Evolutionary conservation across 495 filamentous ascomycete species (phyloP).

Genomic region (Penicillium silybi): DNA sequence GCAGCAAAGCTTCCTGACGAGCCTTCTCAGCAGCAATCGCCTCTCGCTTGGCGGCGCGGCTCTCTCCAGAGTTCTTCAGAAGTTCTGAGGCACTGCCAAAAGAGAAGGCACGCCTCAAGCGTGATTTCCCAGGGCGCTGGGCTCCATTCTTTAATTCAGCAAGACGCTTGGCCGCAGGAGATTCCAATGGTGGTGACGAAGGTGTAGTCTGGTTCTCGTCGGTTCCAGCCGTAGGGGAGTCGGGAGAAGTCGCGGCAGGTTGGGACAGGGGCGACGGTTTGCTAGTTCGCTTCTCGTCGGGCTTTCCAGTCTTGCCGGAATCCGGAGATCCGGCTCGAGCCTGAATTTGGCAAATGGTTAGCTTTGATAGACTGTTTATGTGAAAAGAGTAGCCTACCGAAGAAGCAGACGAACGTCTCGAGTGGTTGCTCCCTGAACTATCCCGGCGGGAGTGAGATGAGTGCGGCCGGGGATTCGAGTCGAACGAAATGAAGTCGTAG

Average conservation of each 20-base stretch:
- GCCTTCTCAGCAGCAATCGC: constrained; percentile 58
- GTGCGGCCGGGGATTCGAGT: constrained; percentile 38
- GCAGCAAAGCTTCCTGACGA: constrained; percentile 65
- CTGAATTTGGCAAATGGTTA: constrained; percentile 16
- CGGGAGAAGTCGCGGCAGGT: constrained; percentile 55
- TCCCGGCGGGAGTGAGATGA: constrained; percentile 57
- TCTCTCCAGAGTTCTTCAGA: constrained; percentile 63
- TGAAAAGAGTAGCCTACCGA: constrained; percentile 50
- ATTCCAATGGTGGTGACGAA: constrained; percentile 38
- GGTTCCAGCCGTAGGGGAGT: constrained; percentile 23
- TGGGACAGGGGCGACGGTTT: constrained; percentile 88
- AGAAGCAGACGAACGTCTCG: constrained; percentile 46
- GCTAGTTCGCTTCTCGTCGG: constrained; percentile 55
- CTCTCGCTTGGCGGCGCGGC: constrained; percentile 51
- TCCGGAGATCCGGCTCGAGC: constrained; percentile 10
- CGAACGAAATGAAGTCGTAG: constrained; percentile 35
- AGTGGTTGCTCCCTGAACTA: constrained; percentile 53
- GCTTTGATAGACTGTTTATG: neutral
- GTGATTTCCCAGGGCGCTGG: constrained; percentile 75
- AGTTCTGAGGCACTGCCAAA: constrained; percentile 96
- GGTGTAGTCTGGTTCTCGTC: constrained; percentile 26
- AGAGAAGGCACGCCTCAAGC: constrained; percentile 88
- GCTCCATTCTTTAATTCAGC: constrained; percentile 73
- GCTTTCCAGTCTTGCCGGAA: constrained; percentile 16
- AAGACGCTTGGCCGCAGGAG: constrained; percentile 74